Conservation (phyloP, 2,329 filamentous ascomycete species). For the Leptoxyphium fumago region DNA sequence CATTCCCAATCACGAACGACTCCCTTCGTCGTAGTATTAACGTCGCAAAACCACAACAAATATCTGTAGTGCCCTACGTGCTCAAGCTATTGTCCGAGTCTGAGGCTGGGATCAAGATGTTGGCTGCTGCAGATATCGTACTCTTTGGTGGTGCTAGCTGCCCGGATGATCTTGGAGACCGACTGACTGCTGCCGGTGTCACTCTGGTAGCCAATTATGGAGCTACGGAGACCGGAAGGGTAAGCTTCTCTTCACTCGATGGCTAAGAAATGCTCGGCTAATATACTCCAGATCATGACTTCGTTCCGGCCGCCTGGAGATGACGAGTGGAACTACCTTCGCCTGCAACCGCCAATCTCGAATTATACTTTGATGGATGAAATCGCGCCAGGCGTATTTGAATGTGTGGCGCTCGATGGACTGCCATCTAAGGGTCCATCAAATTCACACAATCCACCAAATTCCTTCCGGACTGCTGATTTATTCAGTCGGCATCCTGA, state of each 20-base stretch:
- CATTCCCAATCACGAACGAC: slow-evolving; percentile 36
- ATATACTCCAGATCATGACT: slow-evolving; percentile 34
- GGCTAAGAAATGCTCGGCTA: too few relatives aligned
- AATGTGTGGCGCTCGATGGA: slow-evolving; percentile 25
- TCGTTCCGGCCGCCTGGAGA: slow-evolving; percentile 40
- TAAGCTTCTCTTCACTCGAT: too few relatives aligned
- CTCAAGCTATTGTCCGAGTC: slow-evolving; percentile 49
- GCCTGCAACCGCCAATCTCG: slow-evolving; percentile 19
- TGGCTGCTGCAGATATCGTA: slow-evolving; percentile 16
- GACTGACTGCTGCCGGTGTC: slow-evolving; percentile 18
- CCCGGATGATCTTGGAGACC: slow-evolving; percentile 20
- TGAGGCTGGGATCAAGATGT: slow-evolving; percentile 29
- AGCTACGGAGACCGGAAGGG: slow-evolving; percentile 45
- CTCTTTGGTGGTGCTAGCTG: slow-evolving; percentile 20
- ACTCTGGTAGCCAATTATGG: slow-evolving; percentile 22
- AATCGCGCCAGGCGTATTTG: slow-evolving; percentile 26
- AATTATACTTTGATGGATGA: slow-evolving; percentile 18
- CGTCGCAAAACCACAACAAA: slow-evolving; percentile 31
- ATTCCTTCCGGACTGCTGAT: slow-evolving; percentile 36
- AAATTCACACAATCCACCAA: slow-evolving; percentile 28
- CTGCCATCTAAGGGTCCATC: slow-evolving; percentile 23
- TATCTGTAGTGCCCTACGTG: slow-evolving; percentile 46
- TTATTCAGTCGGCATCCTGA: slow-evolving; percentile 29
- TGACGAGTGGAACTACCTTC: slow-evolving; percentile 45
- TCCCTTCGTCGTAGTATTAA: slow-evolving; percentile 16